Evolutionary conservation across 352 stramenopile species (phyloP).

Genomic region (Detonula confervacea): DNA sequence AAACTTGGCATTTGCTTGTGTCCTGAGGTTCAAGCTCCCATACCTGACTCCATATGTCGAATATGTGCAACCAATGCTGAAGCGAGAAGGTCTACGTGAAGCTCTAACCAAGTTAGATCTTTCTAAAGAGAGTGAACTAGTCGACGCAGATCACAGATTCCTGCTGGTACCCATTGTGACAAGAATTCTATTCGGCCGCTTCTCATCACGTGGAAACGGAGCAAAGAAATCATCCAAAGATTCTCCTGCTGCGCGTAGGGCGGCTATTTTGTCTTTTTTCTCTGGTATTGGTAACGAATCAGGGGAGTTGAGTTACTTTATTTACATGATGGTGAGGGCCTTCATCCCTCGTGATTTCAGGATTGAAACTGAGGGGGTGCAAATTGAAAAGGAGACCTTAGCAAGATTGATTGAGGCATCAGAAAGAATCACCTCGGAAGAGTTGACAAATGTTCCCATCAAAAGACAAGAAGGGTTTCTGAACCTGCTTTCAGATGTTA

Average conservation of each 20-base stretch:
- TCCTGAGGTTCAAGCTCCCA: conserved; percentile 80
- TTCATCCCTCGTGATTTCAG: conserved; percentile 68
- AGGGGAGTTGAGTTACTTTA: conserved; percentile 78
- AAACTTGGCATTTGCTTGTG: conserved; percentile 71
- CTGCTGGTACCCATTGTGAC: conserved; percentile 74
- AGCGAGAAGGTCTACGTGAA: conserved; percentile 76
- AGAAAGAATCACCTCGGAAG: conserved; percentile 41
- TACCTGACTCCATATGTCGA: conserved; percentile 74
- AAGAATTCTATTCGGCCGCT: conserved; percentile 84
- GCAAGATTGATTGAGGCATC: conserved; percentile 50
- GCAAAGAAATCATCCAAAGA: conserved; percentile 80
- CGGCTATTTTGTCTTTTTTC: conserved; percentile 84
- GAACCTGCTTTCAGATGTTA: conserved; percentile 82
- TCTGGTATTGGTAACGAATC: conserved; percentile 66
- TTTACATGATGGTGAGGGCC: conserved; percentile 82
- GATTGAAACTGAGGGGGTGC: conserved; percentile 39
- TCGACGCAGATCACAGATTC: conserved; percentile 67
- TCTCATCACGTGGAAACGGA: conserved; percentile 61
- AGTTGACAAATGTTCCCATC: conserved; percentile 51
- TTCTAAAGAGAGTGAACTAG: conserved; percentile 53
- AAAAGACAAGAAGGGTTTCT: conserved; percentile 83
- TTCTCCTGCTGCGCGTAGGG: conserved; percentile 69
- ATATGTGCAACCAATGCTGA: conserved; percentile 67
- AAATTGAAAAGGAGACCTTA: conserved; percentile 40
- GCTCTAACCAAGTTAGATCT: conserved; percentile 79